phyloP scores from a whole-genome alignment of 108 stramenopile genomes.

The Cyclotella baltica region DNA sequence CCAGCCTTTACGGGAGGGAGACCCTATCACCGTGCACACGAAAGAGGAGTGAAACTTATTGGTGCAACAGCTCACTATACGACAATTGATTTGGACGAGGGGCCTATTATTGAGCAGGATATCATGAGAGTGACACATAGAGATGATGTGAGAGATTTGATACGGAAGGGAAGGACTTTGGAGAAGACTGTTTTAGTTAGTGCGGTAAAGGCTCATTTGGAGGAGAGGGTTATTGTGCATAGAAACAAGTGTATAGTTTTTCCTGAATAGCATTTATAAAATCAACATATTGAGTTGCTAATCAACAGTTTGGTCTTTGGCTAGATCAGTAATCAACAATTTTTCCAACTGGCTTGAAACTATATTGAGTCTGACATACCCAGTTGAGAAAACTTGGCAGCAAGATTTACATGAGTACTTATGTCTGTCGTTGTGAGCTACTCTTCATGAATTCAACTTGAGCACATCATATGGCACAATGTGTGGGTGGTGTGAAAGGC shows the following conservation, averaged over 20 bases:
- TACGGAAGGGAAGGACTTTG: slow-evolving; percentile 81
- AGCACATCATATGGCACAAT: no score
- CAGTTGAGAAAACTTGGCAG: no score
- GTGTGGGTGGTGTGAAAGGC: no score
- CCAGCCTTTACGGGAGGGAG: slow-evolving; percentile 81
- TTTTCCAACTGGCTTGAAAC: no score
- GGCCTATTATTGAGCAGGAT: slow-evolving; percentile 88
- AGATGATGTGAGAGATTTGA: slow-evolving; percentile 76
- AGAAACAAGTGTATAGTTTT: slow-evolving; percentile 88
- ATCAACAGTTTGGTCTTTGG: no score
- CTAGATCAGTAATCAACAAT: no score
- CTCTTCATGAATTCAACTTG: no score
- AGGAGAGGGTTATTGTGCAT: slow-evolving; percentile 81
- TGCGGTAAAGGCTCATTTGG: slow-evolving; percentile 86
- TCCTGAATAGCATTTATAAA: slow-evolving; percentile 57
- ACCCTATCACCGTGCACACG: slow-evolving; percentile 83
- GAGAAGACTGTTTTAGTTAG: slow-evolving; percentile 75
- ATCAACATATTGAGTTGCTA: no score
- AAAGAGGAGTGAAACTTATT: slow-evolving; percentile 89
- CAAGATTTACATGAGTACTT: no score
- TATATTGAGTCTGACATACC: no score
- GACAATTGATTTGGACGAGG: slow-evolving; percentile 82
- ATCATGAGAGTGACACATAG: slow-evolving; percentile 71
- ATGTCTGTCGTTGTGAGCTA: no score
- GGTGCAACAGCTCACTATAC: slow-evolving; percentile 88